Conservation (phyloP, 1,284 basidiomycete species). For the Ustilago nuda region DNA sequence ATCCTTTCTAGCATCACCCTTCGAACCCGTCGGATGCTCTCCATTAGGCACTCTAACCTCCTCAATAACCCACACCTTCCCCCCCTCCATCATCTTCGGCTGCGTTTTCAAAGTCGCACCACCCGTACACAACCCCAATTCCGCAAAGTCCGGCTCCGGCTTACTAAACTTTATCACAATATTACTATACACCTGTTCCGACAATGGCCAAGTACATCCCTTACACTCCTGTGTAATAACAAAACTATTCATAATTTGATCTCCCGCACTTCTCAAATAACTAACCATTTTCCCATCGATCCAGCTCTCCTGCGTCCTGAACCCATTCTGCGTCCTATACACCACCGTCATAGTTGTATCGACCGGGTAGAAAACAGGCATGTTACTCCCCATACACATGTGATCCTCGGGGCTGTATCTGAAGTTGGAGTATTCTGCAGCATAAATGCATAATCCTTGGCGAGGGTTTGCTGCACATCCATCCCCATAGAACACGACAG, state of each 20-base stretch:
- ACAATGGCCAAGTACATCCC: conserved; percentile 31
- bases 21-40: conserved; percentile 15
- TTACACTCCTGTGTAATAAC: conserved; percentile 54
- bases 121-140: conserved; percentile 34
- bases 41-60: conserved; percentile 39
- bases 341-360: conserved; percentile 27
- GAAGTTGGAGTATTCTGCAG: conserved; percentile 39
- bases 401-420: conserved; percentile 32
- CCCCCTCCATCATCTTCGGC: conserved; percentile 18
- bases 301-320: conserved; percentile 45
- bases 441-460: conserved; percentile 35
- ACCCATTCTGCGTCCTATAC: conserved; percentile 41
- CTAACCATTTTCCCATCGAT: conserved; percentile 43
- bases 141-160: conserved; percentile 30
- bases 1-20: neutral
- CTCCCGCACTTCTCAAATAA: conserved; percentile 32
- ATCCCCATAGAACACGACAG: conserved; percentile 49
- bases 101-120: conserved; percentile 19
- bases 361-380: conserved; percentile 42
- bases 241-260: conserved; percentile 51
- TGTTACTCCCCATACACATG: conserved; percentile 49
- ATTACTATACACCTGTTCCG: conserved; percentile 39
- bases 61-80: conserved; percentile 37
- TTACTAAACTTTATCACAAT: conserved; percentile 29
- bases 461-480: conserved; percentile 36